These are phyloP conservation scores for Corylus americana DNA, from an alignment of 306 rosid species.

Conservation along the genomic window DNA sequence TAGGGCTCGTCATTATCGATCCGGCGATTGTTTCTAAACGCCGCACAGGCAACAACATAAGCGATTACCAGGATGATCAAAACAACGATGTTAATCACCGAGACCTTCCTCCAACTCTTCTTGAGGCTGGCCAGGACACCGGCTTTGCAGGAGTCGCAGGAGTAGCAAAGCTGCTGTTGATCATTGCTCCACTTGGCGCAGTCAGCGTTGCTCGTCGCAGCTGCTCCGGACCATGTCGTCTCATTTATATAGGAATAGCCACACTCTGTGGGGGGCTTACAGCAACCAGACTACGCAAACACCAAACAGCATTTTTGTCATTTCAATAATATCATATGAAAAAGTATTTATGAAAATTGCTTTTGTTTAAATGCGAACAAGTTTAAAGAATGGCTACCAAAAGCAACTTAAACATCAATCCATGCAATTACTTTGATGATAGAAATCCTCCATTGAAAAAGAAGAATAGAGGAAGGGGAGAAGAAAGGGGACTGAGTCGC, in stretches of 20 bases:
- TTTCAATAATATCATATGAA: too few relatives aligned
- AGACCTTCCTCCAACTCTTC: constrained; percentile 93
- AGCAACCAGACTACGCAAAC: constrained; percentile 81
- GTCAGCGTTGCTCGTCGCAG: constrained; percentile 38
- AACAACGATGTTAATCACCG: constrained; percentile 75
- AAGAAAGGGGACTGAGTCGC: too few relatives aligned
- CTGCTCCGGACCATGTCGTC: constrained; percentile 60
- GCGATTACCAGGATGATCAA: constrained; percentile 68
- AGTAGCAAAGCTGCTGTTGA: constrained; percentile 67
- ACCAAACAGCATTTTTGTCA: constrained; percentile 5
- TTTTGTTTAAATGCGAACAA: too few relatives aligned
- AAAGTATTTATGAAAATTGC: too few relatives aligned
- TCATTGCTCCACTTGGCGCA: constrained; percentile 79
- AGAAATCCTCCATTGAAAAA: too few relatives aligned
- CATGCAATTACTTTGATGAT: too few relatives aligned
- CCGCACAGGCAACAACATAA: constrained; percentile 74
- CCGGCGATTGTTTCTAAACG: constrained; percentile 69
- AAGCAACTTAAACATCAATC: too few relatives aligned
- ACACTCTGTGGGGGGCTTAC: constrained; percentile 92
- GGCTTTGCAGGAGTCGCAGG: constrained; percentile 84
- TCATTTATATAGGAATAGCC: constrained; percentile 59
- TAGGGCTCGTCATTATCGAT: constrained; percentile 80
- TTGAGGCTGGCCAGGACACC: constrained; percentile 82
- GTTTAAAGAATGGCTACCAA: too few relatives aligned
- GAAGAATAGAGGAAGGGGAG: too few relatives aligned